Percentiles rank a stretch among this genome's conserved stretches.
These are phyloP conservation scores for Penicillium sp. DNA, from an alignment of 2,329 filamentous ascomycete genomes.

Conservation along the genomic window DNA sequence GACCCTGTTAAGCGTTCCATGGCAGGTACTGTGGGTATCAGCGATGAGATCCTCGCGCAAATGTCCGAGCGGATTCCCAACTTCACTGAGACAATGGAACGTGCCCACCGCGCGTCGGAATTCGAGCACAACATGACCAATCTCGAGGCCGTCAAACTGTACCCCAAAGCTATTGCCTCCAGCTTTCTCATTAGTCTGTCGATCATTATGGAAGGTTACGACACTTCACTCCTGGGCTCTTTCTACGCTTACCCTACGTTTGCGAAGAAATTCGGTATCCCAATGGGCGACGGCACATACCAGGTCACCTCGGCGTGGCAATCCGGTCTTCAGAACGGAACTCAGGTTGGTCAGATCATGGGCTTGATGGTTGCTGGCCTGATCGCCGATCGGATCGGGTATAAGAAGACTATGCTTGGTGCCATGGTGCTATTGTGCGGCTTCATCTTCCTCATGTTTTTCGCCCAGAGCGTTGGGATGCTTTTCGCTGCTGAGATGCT, in stretches of 20 bases:
- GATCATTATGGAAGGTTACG: slow-evolving; percentile 45
- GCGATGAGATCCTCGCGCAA: too few relatives aligned
- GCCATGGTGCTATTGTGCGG: slow-evolving; percentile 47
- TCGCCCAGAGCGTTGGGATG: slow-evolving; percentile 48
- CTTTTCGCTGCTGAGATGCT: slow-evolving; percentile 53
- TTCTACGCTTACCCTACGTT: slow-evolving; percentile 40
- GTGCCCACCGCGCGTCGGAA: too few relatives aligned
- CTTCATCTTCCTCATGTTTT: slow-evolving; percentile 54
- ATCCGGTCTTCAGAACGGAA: slow-evolving; percentile 32
- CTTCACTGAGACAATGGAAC: too few relatives aligned
- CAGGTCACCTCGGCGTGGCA: slow-evolving; percentile 39
- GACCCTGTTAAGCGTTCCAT: too few relatives aligned
- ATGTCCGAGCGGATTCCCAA: too few relatives aligned
- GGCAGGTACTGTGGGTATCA: too few relatives aligned
- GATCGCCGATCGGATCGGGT: slow-evolving; percentile 37
- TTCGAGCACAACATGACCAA: slow-evolving; percentile 41
- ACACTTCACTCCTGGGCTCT: slow-evolving; percentile 33
- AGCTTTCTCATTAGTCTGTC: slow-evolving; percentile 40
- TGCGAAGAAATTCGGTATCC: slow-evolving; percentile 37
- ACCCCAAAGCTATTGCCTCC: slow-evolving; percentile 44
- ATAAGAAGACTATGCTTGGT: slow-evolving; percentile 35
- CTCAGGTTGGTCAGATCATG: slow-evolving; percentile 28
- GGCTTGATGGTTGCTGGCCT: slow-evolving; percentile 36
- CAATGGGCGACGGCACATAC: slow-evolving; percentile 27
- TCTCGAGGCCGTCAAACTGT: slow-evolving; percentile 33